These are phyloP conservation scores for Pseudogymnoascus destructans DNA, from an alignment of 2,329 filamentous ascomycete species.

Conservation along the genomic window DNA sequence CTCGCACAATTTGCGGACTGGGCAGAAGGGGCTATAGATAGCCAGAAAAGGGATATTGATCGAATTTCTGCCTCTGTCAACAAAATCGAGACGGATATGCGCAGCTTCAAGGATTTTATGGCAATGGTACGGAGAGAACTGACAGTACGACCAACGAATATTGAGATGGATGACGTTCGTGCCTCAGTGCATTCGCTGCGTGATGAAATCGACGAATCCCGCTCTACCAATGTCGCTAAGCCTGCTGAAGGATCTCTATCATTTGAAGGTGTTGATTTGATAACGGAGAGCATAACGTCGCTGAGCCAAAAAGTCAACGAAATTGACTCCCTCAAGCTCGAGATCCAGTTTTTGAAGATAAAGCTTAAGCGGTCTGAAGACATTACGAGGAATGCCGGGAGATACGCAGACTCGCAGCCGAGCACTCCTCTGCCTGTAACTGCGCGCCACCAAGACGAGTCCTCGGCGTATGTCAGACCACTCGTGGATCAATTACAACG, in stretches of 20 bases:
- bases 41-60: conserved; percentile 24
- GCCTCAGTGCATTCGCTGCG: conserved; percentile 9
- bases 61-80: conserved; percentile 20
- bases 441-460: neutral
- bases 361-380: conserved; percentile 15
- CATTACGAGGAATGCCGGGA: neutral
- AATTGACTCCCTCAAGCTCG: conserved; percentile 20
- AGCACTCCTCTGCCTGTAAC: neutral
- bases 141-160: neutral
- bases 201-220: conserved; percentile 11
- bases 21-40: conserved; percentile 19
- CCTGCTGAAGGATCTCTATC: conserved; percentile 1
- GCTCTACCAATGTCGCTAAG: conserved; percentile 8
- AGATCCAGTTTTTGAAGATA: conserved; percentile 17
- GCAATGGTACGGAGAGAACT: conserved; percentile 20
- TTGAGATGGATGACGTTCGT: conserved; percentile 12
- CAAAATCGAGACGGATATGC: conserved; percentile 22
- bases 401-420: neutral
- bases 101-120: conserved; percentile 23
- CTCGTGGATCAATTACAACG: neutral
- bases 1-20: conserved; percentile 18
- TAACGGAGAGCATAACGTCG: conserved; percentile 16
- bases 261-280: conserved; percentile 15
- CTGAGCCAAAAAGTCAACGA: conserved; percentile 19
- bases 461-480: neutral